phyloP scores from a whole-genome alignment of 768 basidiomycete genomes.

The Pisolithus microcarpus region DNA sequence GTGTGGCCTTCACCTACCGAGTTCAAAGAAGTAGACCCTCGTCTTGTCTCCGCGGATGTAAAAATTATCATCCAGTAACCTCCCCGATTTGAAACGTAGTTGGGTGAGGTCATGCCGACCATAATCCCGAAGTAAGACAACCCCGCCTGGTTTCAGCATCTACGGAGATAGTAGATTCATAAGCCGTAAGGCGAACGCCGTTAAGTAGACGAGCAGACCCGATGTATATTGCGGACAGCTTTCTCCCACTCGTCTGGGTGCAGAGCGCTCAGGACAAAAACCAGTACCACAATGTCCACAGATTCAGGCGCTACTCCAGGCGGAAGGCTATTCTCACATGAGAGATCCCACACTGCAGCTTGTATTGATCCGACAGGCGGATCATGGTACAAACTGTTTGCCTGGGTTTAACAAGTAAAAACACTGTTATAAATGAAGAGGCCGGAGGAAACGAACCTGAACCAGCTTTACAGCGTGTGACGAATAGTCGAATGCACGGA shows the following conservation, averaged over 20 bases:
- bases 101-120: constrained; percentile 94
- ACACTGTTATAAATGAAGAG: not conserved
- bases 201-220: constrained; percentile 34
- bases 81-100: constrained; percentile 80
- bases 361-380: constrained; percentile 66
- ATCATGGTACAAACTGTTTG: constrained; percentile 59
- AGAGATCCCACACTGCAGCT: constrained; percentile 88
- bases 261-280: constrained; percentile 90
- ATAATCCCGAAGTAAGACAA: constrained; percentile 85
- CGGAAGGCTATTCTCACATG: constrained; percentile 56
- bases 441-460: constrained; percentile 45
- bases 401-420: constrained; percentile 32
- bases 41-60: constrained; percentile 98
- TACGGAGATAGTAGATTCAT: constrained; percentile 23
- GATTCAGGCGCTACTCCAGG: constrained; percentile 52
- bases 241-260: constrained; percentile 88
- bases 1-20: constrained; percentile 41
- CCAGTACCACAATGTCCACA: constrained; percentile 86
- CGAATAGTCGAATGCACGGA: constrained; percentile 90
- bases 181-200: not conserved
- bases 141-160: constrained; percentile 88
- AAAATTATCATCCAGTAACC: constrained; percentile 88
- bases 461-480: constrained; percentile 84
- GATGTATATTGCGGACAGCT: constrained; percentile 75
- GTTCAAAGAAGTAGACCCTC: constrained; percentile 92